Base-by-base conservation (phyloP, 1,139 yeast genomes). In the Geotrichum phurueaensis region DNA sequence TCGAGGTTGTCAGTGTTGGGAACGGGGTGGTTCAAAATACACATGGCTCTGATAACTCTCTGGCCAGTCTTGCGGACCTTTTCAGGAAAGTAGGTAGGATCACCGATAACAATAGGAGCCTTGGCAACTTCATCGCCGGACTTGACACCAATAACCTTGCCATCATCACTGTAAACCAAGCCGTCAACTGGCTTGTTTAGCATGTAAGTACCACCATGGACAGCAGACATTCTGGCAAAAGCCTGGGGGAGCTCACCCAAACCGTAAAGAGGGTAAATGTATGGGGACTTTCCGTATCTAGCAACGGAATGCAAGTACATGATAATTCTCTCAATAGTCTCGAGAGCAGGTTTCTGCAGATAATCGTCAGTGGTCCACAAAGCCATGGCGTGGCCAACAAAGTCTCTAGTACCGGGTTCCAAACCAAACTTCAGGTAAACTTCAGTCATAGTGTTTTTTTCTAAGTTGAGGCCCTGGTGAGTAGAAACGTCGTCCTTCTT, bases 311-410 rank as follows among this genome's bases (percentile, higher is more conserved):
- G 90, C 56, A 90, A 87, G 71, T 94, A 94, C 67, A 94, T 81
- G 60, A 89, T 76, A 64, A 94, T 84, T 73, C 99, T 82, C 71
- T 92, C 95, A 69, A 88, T 84, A 18, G 97, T 86, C 70, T 94
- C 97, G 72, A 97, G 84, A 3, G 97, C 97, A 9, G 96, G 97
- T 74, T 89, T 86, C 66, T 80, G 82, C 71, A 94, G 78, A 74
- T 94, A 94, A 64, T 89, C 94, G 71, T 94, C 99, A 68, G 91
- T 92, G 36, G 96, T 83, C 88, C 96, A 92, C 64, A 94, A 81
- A 7, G 98, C 99, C 99, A 94, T 95, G 20, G 99, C 95, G 75
- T 94, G 99, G 52, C 99, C 99, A 68, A 95, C 89, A 71, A 94
- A 94, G 75, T 95, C 98, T 71, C 90, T 87, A 39, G 99, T 92